A percentile compares a stretch with the other conserved stretches of the same genome.
phyloP scores from a whole-genome alignment of 2,329 filamentous ascomycete species.

The Cladophialophora yegresii region DNA sequence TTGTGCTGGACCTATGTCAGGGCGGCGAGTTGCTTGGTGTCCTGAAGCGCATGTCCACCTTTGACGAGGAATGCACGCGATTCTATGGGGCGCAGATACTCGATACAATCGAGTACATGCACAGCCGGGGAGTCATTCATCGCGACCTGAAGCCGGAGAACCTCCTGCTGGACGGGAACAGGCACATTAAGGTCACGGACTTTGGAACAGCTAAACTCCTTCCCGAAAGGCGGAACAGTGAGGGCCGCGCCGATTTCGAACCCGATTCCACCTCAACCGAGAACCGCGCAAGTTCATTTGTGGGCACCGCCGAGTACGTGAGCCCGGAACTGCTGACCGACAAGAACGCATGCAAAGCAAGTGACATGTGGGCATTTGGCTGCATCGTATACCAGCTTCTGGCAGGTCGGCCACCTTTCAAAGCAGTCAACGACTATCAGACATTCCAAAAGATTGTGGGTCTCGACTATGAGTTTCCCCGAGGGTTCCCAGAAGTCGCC shows the following conservation, averaged over 20 bases:
- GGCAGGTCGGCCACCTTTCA: slow-evolving; percentile 95
- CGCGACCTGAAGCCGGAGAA: slow-evolving; percentile 97
- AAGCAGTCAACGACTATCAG: slow-evolving; percentile 90
- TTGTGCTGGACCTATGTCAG: slow-evolving; percentile 89
- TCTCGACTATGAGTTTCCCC: slow-evolving; percentile 89
- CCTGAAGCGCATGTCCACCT: slow-evolving; percentile 89
- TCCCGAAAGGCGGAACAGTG: slow-evolving; percentile 52
- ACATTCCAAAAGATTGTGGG: slow-evolving; percentile 98
- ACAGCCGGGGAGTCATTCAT: slow-evolving; percentile 92
- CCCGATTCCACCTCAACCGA: slow-evolving; percentile 48
- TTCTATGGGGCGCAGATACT: slow-evolving; percentile 97
- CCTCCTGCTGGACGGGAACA: slow-evolving; percentile 87
- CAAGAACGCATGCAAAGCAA: slow-evolving; percentile 96
- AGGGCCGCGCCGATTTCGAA: slow-evolving; percentile 46
- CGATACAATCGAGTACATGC: slow-evolving; percentile 97
- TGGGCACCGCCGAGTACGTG: slow-evolving; percentile 96
- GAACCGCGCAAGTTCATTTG: slow-evolving; percentile 85
- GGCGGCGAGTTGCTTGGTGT: slow-evolving; percentile 90
- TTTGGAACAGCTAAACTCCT: slow-evolving; percentile 98
- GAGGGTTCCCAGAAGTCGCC: slow-evolving; percentile 81
- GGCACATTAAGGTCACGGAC: slow-evolving; percentile 98
- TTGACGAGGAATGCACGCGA: slow-evolving; percentile 88
- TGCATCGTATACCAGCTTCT: slow-evolving; percentile 97
- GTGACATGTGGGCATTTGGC: slow-evolving; percentile 96
- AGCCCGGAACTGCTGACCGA: slow-evolving; percentile 95